Evolutionary conservation across 192 early-diverging fungal species (phyloP).

Genomic region (Umbelopsis vinacea): DNA sequence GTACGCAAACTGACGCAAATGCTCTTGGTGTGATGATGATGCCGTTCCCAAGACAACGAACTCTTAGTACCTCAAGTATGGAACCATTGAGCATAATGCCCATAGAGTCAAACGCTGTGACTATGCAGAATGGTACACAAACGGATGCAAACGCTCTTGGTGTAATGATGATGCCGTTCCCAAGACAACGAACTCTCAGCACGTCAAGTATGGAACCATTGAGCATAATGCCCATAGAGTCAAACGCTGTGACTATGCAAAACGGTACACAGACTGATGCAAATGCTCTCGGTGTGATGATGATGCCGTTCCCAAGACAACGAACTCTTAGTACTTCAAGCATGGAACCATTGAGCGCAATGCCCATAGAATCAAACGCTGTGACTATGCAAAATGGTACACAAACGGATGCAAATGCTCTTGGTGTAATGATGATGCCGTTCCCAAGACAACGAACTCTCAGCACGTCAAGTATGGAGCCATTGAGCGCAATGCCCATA

Average conservation of each 20-base stretch:
- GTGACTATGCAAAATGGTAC: neutral
- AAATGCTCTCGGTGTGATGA: neutral
- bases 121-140: too few relatives aligned
- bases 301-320: neutral
- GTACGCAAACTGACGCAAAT: too few relatives aligned
- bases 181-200: neutral
- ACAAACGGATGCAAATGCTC: neutral
- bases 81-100: too few relatives aligned
- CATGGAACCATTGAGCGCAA: neutral
- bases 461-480: neutral
- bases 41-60: neutral
- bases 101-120: too few relatives aligned
- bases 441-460: neutral
- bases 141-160: too few relatives aligned
- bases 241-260: too few relatives aligned
- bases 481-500: neutral
- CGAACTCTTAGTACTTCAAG: neutral
- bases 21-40: neutral
- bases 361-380: neutral
- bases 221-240: too few relatives aligned
- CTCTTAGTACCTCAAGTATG: neutral
- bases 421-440: neutral
- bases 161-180: too few relatives aligned
- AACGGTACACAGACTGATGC: too few relatives aligned
- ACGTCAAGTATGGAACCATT: neutral